Evolutionary conservation across 2,329 filamentous ascomycete species (phyloP).

Genomic region (Pseudogymnoascus sp.): DNA sequence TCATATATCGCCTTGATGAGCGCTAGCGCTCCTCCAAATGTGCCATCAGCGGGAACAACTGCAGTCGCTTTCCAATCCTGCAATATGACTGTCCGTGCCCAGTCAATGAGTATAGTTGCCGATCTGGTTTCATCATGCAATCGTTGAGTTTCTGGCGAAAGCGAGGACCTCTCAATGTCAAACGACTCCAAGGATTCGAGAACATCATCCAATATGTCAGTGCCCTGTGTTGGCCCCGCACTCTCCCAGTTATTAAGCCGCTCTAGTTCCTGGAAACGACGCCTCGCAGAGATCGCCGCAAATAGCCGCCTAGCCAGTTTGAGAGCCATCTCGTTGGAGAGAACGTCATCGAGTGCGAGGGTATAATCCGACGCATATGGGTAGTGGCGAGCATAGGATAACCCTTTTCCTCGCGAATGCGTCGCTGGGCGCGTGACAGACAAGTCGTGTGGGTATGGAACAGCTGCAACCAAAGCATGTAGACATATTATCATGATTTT

Average conservation of each 20-base stretch:
- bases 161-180: constrained; percentile 22
- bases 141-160: neutral
- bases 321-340: constrained; percentile 52
- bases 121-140: constrained; percentile 42
- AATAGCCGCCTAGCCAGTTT: constrained; percentile 52
- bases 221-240: constrained; percentile 19
- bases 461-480: constrained; percentile 52
- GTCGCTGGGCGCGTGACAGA: neutral
- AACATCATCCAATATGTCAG: constrained; percentile 32
- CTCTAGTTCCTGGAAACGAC: constrained; percentile 24
- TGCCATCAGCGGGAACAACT: constrained; percentile 58
- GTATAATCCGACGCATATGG: constrained; percentile 16
- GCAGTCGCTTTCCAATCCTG: constrained; percentile 74
- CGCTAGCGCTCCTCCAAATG: constrained; percentile 69
- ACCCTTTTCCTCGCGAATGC: neutral
- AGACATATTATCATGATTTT: constrained; percentile 45
- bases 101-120: constrained; percentile 55
- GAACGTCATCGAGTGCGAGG: constrained; percentile 54
- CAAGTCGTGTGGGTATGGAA: constrained; percentile 41
- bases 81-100: constrained; percentile 66
- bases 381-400: constrained; percentile 21
- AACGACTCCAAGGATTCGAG: constrained; percentile 32
- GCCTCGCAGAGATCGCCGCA: constrained; percentile 39
- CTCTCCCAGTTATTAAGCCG: constrained; percentile 14
- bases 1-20: constrained; percentile 61